Percentiles rank a stretch among this genome's conserved stretches.
Evolutionary conservation across 352 stramenopile species (phyloP).

Genomic region (Globisporangium nagaii): DNA sequence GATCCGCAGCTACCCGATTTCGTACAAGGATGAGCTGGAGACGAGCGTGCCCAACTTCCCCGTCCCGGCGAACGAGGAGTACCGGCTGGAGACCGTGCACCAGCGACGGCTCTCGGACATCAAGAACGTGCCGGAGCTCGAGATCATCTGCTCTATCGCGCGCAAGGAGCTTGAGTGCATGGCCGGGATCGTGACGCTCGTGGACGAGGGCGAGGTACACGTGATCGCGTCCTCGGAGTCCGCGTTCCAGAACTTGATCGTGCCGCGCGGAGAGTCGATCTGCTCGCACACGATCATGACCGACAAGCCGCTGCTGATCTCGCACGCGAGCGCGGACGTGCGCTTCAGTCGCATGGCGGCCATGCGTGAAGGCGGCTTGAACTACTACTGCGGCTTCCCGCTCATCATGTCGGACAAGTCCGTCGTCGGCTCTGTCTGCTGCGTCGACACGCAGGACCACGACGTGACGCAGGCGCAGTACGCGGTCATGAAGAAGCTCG

Average conservation of each 20-base stretch:
- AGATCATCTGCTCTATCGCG: conserved; percentile 55
- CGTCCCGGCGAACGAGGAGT: conserved; percentile 31
- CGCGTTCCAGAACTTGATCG: conserved; percentile 18
- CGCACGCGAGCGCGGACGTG: conserved; percentile 49
- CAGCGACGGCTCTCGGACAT: conserved; percentile 30
- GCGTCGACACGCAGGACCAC: conserved; percentile 32
- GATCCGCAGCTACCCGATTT: conserved; percentile 33
- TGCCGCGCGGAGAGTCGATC: conserved; percentile 44
- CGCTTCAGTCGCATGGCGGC: conserved; percentile 40
- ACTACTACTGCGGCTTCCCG: conserved; percentile 69
- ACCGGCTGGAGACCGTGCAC: conserved; percentile 31
- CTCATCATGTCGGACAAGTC: conserved; percentile 24
- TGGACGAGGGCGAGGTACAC: conserved; percentile 27
- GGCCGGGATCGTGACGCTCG: conserved; percentile 39
- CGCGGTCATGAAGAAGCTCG: conserved; percentile 32
- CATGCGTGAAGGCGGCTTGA: conserved; percentile 27
- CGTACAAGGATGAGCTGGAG: conserved; percentile 13
- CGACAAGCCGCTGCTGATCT: conserved; percentile 43
- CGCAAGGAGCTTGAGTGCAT: conserved; percentile 42
- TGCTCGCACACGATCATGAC: conserved; percentile 59
- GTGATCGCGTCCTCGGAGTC: conserved; percentile 39
- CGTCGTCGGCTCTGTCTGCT: conserved; percentile 52
- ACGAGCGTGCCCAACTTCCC: conserved; percentile 10
- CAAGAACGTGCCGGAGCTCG: conserved; percentile 47
- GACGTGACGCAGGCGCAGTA: conserved; percentile 57